phyloP scores from a whole-genome alignment of 805 yeast species.

The Kuraishia ogatae region DNA sequence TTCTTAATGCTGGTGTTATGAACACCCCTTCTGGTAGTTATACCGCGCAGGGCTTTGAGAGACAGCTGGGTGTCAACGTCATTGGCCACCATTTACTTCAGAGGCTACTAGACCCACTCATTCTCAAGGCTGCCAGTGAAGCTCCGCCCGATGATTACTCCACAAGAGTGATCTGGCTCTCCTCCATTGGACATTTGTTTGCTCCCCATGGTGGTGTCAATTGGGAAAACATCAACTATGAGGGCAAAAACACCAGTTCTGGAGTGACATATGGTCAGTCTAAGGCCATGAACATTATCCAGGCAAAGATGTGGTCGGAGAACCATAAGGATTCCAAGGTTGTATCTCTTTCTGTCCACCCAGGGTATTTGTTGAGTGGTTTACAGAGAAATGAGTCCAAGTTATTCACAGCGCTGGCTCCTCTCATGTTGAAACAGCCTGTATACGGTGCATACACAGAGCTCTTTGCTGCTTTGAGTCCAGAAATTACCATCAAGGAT shows the following conservation, averaged over 20 bases:
- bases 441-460: constrained; percentile 28
- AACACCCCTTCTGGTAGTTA: constrained; percentile 24
- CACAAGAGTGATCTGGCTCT: constrained; percentile 1
- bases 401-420: not conserved
- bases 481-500: constrained; percentile 16
- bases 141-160: constrained; percentile 10
- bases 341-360: constrained; percentile 24
- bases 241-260: not conserved
- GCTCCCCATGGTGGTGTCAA: constrained; percentile 2
- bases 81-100: constrained; percentile 38
- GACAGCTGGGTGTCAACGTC: constrained; percentile 36
- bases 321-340: constrained; percentile 21
- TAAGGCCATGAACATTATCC: constrained; percentile 26
- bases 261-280: constrained; percentile 25
- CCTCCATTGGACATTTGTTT: constrained; percentile 1
- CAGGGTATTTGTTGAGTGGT: constrained; percentile 21
- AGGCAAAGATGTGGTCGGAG: constrained; percentile 25
- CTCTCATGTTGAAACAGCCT: not conserved
- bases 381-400: not conserved
- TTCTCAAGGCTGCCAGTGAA: constrained; percentile 22
- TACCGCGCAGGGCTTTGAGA: constrained; percentile 36
- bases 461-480: constrained; percentile 26
- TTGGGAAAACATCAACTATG: constrained; percentile 3
- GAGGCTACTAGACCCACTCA: constrained; percentile 26
- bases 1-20: constrained; percentile 40